Evolutionary conservation across 176 grass and related monocot genomes (phyloP), one percentile per base, ranked within the genome.

Genomic region (Luzula sylvatica): DNA sequence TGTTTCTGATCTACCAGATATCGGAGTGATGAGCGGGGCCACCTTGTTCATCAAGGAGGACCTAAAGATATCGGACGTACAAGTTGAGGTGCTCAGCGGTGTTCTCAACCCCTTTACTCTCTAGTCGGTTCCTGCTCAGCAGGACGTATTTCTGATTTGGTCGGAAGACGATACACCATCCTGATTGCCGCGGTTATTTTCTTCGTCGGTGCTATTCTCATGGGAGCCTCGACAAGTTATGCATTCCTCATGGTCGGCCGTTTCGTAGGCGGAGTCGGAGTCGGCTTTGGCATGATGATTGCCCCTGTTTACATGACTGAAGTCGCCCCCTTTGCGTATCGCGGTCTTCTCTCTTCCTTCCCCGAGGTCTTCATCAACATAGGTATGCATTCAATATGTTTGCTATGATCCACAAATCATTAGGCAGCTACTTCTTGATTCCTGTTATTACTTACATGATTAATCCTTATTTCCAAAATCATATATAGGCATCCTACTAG

Each of bases 11-110:
- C 56, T 53, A 8, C 21, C 52, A 87, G 83, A 87, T 35, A 75
- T 87, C 14, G 78, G 65, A 15, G 83, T 87, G 73, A 74, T 50
- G 64, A 87, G 83, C 72, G 83, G 83, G 8, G 83, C 83, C 20
- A 78, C 75, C 65, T 72, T 82, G 53, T 87, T 87, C 73, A 78
- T 87, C 65, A 70, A 67, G 52, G 83, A 77, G 69, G 83, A 82
- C 65, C 73, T 87, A 2, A 75, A 75, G 14, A 14, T 87, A 46
- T 75, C 25, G 11, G 90, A 95, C 76, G 68, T 62, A 14, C 53
- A 95, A 71, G 75, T 95, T 16, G 89, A 95, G 74, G 57, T 95
- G 38, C 57, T 95, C 9, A 70, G 73, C 0, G 80, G 90, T 0
- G 64, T 62, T 4, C 64, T 88, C 56, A 95, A 68, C 70, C 42